Evolutionary conservation across 2,329 filamentous ascomycete species (phyloP).

Genomic region (Coleophoma eucalyptorum): DNA sequence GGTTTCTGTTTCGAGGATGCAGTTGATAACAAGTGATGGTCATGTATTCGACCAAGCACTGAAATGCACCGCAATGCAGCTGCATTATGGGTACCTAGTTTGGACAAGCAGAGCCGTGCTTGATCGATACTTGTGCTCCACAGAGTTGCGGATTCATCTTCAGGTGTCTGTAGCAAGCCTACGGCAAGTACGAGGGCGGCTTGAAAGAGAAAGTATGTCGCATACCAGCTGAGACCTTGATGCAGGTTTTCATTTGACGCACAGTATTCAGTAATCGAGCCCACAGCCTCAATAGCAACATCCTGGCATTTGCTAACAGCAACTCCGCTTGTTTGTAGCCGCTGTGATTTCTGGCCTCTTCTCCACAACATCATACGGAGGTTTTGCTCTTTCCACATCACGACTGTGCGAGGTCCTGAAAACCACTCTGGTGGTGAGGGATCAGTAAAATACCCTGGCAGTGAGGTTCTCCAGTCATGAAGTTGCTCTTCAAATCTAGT

Average conservation of each 20-base stretch:
- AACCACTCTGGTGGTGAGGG: constrained; percentile 30
- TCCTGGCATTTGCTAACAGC: constrained; percentile 32
- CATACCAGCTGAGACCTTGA: constrained; percentile 36
- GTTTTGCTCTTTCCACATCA: constrained; percentile 38
- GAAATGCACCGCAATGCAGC: constrained; percentile 12
- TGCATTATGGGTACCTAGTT: constrained; percentile 7
- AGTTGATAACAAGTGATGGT: constrained; percentile 2
- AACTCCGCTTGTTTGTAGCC: constrained; percentile 20
- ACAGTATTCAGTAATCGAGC: constrained; percentile 33
- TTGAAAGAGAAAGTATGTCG: constrained; percentile 40
- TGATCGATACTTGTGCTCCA: constrained; percentile 8
- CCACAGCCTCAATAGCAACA: constrained; percentile 33
- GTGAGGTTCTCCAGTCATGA: constrained; percentile 25
- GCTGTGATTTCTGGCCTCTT: constrained; percentile 31
- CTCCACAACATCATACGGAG: constrained; percentile 38
- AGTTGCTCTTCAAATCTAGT: constrained; percentile 34
- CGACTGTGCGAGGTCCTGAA: constrained; percentile 30
- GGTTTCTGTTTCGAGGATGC: too few species aligned
- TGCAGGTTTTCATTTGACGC: constrained; percentile 22
- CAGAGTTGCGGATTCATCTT: constrained; percentile 4
- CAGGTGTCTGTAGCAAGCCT: constrained; percentile 10
- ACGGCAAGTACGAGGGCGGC: constrained; percentile 35
- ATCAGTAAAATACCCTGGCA: constrained; percentile 31
- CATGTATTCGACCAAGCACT: constrained; percentile 11
- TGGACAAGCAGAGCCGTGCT: constrained; percentile 5